Evolutionary conservation across 345 rosid genomes (phyloP).

Genomic region (Brassica incana): DNA sequence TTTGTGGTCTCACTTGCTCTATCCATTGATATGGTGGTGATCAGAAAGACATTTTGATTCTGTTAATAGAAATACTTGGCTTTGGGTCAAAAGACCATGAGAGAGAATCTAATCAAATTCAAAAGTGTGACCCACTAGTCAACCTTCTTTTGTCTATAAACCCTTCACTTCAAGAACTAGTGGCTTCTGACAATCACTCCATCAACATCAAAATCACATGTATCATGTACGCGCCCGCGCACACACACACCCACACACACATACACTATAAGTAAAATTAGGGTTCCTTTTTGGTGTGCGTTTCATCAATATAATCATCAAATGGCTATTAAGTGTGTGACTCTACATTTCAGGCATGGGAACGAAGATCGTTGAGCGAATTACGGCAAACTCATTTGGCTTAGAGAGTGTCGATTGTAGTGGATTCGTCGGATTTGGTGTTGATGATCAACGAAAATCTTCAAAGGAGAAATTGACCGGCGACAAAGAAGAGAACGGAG

Average conservation of each 20-base stretch:
- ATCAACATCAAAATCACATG: conserved; percentile 30
- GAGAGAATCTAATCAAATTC: conserved; percentile 27
- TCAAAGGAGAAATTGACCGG: conserved; percentile 30
- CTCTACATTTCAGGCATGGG: conserved; percentile 72
- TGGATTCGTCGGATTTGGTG: conserved; percentile 35
- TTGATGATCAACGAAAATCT: conserved; percentile 49
- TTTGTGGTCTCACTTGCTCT: neutral
- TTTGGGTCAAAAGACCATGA: conserved; percentile 25
- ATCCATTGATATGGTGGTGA: conserved; percentile 1
- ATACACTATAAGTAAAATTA: conserved; percentile 11
- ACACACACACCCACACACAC: neutral
- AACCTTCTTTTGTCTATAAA: conserved; percentile 37
- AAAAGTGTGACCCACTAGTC: conserved; percentile 38
- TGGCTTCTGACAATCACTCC: conserved; percentile 41
- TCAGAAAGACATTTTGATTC: conserved; percentile 27
- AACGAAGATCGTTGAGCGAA: conserved; percentile 54
- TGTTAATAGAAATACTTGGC: neutral
- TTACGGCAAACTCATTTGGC: conserved; percentile 38
- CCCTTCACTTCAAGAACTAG: conserved; percentile 35
- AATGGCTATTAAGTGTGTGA: conserved; percentile 22
- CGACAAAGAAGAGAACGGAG: conserved; percentile 24
- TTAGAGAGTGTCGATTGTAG: conserved; percentile 38
- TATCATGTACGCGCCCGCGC: neutral
- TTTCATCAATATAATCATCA: neutral
- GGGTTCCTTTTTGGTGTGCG: conserved; percentile 1